phyloP scores from a whole-genome alignment of 2,329 filamentous ascomycete genomes.

The Microdochium nivale region DNA sequence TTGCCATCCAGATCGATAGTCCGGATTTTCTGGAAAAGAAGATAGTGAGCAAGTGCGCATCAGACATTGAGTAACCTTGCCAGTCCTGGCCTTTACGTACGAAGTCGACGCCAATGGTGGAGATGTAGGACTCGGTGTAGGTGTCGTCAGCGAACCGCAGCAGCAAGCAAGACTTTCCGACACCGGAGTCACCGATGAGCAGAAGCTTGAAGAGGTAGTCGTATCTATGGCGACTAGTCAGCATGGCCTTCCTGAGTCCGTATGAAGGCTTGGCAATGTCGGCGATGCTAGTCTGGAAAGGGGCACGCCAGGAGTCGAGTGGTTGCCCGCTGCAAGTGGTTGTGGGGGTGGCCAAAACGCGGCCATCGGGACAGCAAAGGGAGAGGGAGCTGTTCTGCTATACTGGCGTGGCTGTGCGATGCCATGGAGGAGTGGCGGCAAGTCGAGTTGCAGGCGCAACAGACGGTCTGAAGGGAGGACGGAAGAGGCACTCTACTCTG shows the following conservation, averaged over 20 bases:
- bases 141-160: constrained; percentile 98
- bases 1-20: constrained; percentile 99
- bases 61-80: background rate
- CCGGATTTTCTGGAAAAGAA: constrained; percentile 76
- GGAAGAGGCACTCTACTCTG: too few species aligned
- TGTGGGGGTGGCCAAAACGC: too few species aligned
- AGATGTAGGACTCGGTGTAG: constrained; percentile 99
- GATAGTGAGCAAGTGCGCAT: constrained; percentile 17
- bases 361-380: too few species aligned
- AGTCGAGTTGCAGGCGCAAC: too few species aligned
- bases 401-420: too few species aligned
- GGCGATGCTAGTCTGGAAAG: background rate
- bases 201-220: constrained; percentile 99
- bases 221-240: constrained; percentile 60
- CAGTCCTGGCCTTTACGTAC: constrained; percentile 49
- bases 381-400: too few species aligned
- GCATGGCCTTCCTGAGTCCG: constrained; percentile 3
- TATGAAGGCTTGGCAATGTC: background rate
- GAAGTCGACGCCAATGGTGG: constrained; percentile 98
- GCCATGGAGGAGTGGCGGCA: too few species aligned
- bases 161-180: constrained; percentile 98
- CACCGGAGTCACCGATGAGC: constrained; percentile 99
- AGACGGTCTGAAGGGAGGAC: too few species aligned
- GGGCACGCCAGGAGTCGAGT: background rate
- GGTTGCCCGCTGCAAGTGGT: background rate